phyloP scores from a whole-genome alignment of 1,139 yeast species.

The Saccharomycopsis hybrid region DNA sequence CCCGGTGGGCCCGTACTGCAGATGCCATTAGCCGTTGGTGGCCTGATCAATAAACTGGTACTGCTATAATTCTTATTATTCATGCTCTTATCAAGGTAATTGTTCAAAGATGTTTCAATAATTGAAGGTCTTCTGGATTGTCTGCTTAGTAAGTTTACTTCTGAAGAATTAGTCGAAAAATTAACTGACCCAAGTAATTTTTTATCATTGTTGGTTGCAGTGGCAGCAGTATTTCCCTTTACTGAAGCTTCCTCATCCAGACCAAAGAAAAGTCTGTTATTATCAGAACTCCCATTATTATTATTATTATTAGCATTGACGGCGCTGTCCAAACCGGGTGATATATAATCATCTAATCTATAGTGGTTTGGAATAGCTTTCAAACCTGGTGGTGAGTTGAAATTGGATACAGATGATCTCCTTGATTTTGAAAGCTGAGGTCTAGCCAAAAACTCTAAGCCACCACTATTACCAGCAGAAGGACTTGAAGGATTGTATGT shows the following conservation, averaged over 20 bases:
- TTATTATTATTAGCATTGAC: background rate
- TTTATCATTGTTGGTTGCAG: too few species aligned
- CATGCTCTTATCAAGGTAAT: conserved; percentile 13
- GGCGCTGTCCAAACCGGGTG: conserved; percentile 19
- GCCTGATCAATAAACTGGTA: conserved; percentile 1
- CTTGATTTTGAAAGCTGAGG: background rate
- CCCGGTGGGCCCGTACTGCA: too few species aligned
- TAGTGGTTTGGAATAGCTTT: conserved; percentile 18
- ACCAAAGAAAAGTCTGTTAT: background rate
- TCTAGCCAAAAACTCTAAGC: background rate
- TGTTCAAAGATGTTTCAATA: conserved; percentile 18
- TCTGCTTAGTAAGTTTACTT: background rate
- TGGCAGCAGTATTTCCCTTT: background rate
- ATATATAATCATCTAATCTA: conserved; percentile 17
- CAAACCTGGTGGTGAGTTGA: conserved; percentile 7
- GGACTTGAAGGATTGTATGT: conserved; percentile 5
- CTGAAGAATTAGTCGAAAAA: background rate
- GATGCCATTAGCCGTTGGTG: background rate
- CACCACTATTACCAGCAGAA: background rate
- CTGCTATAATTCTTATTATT: background rate
- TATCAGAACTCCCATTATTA: background rate
- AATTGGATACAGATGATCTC: background rate
- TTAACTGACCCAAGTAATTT: background rate
- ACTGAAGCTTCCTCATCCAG: too few species aligned
- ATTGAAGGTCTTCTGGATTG: conserved; percentile 17